These are phyloP conservation scores for Talaromyces sp. DNA, from an alignment of 2,329 filamentous ascomycete species.

Conservation along the genomic window DNA sequence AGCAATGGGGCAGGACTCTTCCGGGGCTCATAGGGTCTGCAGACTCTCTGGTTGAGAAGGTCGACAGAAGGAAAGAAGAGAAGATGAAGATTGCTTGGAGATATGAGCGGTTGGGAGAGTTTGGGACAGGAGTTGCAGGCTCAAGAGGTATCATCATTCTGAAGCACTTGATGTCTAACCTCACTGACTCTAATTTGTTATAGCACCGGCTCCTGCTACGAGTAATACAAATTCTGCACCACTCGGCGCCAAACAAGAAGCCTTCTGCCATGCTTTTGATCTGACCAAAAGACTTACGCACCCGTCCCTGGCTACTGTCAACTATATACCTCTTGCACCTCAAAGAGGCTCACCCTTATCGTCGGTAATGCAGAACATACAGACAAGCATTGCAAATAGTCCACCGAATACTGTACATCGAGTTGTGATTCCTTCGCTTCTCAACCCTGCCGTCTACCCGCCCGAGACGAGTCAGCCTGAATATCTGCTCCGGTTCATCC, in stretches of 20 bases:
- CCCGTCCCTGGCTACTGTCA: slow-evolving; percentile 51
- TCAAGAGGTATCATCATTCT: slow-evolving; percentile 58
- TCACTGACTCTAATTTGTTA: slow-evolving; percentile 18
- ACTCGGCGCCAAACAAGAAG: slow-evolving; percentile 25
- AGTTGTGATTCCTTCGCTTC: slow-evolving; percentile 75
- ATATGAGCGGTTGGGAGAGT: slow-evolving; percentile 79
- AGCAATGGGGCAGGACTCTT: slow-evolving; percentile 77
- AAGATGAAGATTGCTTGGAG: slow-evolving; percentile 99
- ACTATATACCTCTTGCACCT: slow-evolving; percentile 49
- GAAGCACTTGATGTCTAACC: background rate
- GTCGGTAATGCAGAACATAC: slow-evolving; percentile 59
- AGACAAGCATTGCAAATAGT: slow-evolving; percentile 54
- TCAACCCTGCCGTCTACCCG: slow-evolving; percentile 82
- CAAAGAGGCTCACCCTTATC: slow-evolving; percentile 56
- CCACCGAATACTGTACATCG: slow-evolving; percentile 67
- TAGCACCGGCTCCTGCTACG: slow-evolving; percentile 27
- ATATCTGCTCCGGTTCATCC: slow-evolving; percentile 75
- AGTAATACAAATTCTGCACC: slow-evolving; percentile 43
- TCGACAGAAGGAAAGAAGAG: slow-evolving; percentile 51
- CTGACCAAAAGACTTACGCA: slow-evolving; percentile 63
- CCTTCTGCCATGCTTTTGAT: slow-evolving; percentile 73
- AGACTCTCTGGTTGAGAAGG: slow-evolving; percentile 44
- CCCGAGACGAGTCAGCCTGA: slow-evolving; percentile 66
- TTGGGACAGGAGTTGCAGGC: slow-evolving; percentile 53
- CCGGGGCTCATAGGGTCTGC: slow-evolving; percentile 64